Evolutionary conservation across 2,329 filamentous ascomycete genomes (phyloP).

Genomic region (Pestalotiopsis sp.): DNA sequence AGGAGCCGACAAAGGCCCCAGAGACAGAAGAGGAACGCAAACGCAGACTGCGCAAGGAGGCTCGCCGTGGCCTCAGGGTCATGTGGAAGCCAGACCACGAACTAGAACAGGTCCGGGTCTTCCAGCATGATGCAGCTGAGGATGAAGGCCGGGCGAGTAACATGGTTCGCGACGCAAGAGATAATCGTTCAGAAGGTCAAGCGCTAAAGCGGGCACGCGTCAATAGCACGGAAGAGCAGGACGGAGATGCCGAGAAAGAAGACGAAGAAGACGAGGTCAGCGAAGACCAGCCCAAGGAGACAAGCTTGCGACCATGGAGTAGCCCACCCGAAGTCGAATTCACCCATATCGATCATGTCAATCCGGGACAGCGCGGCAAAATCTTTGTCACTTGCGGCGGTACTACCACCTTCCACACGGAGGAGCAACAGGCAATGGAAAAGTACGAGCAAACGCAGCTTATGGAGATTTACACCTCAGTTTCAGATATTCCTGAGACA

Average conservation of each 20-base stretch:
- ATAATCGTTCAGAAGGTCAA: constrained; percentile 75
- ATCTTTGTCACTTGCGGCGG: constrained; percentile 60
- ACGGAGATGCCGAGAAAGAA: constrained; percentile 51
- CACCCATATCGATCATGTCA: constrained; percentile 48
- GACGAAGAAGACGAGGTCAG: constrained; percentile 59
- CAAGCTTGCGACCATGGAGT: constrained; percentile 55
- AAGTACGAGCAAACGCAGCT: constrained; percentile 62
- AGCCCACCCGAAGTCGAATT: constrained; percentile 52
- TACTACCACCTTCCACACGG: constrained; percentile 50
- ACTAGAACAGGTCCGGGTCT: constrained; percentile 68
- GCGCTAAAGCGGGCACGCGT: constrained; percentile 54
- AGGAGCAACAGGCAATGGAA: constrained; percentile 58
- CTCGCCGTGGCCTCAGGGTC: constrained; percentile 70
- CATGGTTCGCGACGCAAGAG: constrained; percentile 72
- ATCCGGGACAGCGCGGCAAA: constrained; percentile 47
- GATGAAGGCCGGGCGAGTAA: constrained; percentile 69
- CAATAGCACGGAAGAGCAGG: neutral
- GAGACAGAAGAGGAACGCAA: constrained; percentile 71
- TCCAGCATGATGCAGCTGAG: constrained; percentile 73
- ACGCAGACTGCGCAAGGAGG: constrained; percentile 73
- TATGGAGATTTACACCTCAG: constrained; percentile 61
- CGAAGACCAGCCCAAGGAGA: constrained; percentile 59
- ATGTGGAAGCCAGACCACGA: constrained; percentile 70
- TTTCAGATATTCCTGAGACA: constrained; percentile 57
- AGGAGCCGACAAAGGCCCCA: constrained; percentile 49